A percentile compares a stretch with the other conserved stretches of the same genome.
These are phyloP conservation scores for Fusarium duplospermum DNA, from an alignment of 2,329 filamentous ascomycete genomes.

Conservation along the genomic window DNA sequence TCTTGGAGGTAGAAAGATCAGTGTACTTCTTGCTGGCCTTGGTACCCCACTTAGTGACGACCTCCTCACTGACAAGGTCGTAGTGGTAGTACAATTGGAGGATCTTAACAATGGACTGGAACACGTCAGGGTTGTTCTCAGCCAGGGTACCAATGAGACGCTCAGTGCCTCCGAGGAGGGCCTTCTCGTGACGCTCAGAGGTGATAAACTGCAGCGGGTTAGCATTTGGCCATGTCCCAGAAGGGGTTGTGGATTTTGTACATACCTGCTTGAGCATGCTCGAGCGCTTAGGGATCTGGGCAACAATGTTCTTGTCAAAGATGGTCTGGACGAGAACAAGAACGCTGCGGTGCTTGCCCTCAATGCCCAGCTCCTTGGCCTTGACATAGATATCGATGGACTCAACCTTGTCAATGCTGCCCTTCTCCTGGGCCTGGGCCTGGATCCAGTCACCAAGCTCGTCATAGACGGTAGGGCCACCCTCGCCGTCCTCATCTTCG, in stretches of 20 bases:
- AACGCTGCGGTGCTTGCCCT: slow-evolving; percentile 92
- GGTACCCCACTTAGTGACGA: slow-evolving; percentile 88
- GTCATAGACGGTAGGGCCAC: slow-evolving; percentile 83
- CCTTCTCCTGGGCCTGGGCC: slow-evolving; percentile 76
- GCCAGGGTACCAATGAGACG: slow-evolving; percentile 80
- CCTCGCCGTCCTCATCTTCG: slow-evolving; percentile 84
- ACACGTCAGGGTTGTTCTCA: slow-evolving; percentile 83
- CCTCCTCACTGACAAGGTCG: slow-evolving; percentile 89
- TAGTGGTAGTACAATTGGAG: slow-evolving; percentile 91
- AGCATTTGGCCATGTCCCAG: slow-evolving; percentile 32
- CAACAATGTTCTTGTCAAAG: slow-evolving; percentile 89
- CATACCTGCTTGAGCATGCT: slow-evolving; percentile 87
- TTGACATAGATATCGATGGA: slow-evolving; percentile 95
- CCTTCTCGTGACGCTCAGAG: slow-evolving; percentile 94
- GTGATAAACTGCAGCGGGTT: slow-evolving; percentile 73
- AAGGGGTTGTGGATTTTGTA: slow-evolving; percentile 14
- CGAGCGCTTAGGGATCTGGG: slow-evolving; percentile 87
- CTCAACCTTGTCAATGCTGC: slow-evolving; percentile 81
- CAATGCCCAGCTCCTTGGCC: slow-evolving; percentile 95
- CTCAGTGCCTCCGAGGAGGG: slow-evolving; percentile 93
- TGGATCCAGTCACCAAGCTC: slow-evolving; percentile 94
- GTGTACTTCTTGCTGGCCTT: slow-evolving; percentile 99
- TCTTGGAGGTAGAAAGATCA: slow-evolving; percentile 88
- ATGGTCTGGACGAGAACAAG: slow-evolving; percentile 92
- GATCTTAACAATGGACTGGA: slow-evolving; percentile 82